These are phyloP conservation scores for Phylloporus scabripes DNA, from an alignment of 768 basidiomycete genomes.

Conservation along the genomic window DNA sequence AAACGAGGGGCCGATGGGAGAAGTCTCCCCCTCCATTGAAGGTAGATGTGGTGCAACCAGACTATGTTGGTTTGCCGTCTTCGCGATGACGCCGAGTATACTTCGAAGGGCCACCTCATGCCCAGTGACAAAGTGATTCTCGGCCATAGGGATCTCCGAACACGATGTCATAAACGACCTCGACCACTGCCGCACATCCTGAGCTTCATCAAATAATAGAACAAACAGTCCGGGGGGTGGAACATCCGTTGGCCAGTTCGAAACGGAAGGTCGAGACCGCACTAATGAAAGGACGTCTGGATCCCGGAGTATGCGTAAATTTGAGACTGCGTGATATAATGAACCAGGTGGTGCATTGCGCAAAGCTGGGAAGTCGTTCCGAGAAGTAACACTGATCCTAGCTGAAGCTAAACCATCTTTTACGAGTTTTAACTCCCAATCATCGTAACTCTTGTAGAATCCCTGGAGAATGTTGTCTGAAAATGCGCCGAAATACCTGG, in stretches of 20 bases:
- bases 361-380: slow-evolving; percentile 27
- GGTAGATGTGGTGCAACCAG: not conserved
- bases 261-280: slow-evolving; percentile 23
- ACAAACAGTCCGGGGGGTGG: slow-evolving; percentile 59
- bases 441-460: slow-evolving; percentile 61
- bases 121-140: slow-evolving; percentile 41
- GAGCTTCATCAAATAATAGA: slow-evolving; percentile 47
- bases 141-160: slow-evolving; percentile 40
- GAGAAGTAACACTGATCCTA: slow-evolving; percentile 14
- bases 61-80: slow-evolving; percentile 4
- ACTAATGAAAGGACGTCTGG: slow-evolving; percentile 36
- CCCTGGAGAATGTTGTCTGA: slow-evolving; percentile 39
- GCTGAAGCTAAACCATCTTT: slow-evolving; percentile 41
- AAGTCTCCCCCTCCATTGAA: slow-evolving; percentile 4
- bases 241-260: slow-evolving; percentile 52
- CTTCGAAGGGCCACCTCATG: slow-evolving; percentile 44
- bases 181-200: slow-evolving; percentile 57
- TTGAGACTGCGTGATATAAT: slow-evolving; percentile 59
- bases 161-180: slow-evolving; percentile 38
- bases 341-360: slow-evolving; percentile 43
- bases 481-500: slow-evolving; percentile 74
- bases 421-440: slow-evolving; percentile 58
- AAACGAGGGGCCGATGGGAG: slow-evolving; percentile 6
- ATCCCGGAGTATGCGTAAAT: slow-evolving; percentile 52
- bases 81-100: slow-evolving; percentile 28